Evolutionary conservation across 441 rosid species (phyloP).

Genomic region (Kokia cookei): DNA sequence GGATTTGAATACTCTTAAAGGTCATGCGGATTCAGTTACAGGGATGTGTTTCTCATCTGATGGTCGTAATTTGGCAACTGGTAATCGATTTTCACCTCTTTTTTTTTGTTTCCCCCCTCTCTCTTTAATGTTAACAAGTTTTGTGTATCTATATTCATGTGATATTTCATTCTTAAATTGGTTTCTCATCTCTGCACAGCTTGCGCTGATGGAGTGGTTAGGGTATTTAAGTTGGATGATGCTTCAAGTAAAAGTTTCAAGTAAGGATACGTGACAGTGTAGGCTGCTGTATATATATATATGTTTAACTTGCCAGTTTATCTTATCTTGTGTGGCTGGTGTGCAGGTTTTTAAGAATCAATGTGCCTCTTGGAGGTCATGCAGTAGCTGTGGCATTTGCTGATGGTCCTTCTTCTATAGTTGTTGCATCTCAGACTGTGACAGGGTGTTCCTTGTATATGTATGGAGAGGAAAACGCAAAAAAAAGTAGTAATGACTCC

Average conservation of each 20-base stretch:
- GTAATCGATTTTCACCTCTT: conserved; percentile 20
- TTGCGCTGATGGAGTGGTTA: conserved; percentile 24
- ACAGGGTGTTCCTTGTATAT: conserved; percentile 71
- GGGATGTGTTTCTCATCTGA: conserved; percentile 80
- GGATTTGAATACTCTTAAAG: conserved; percentile 94
- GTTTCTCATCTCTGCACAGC: conserved; percentile 37
- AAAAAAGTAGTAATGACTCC: conserved; percentile 29
- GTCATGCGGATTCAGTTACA: conserved; percentile 81
- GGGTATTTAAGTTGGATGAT: conserved; percentile 73
- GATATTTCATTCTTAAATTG: not conserved
- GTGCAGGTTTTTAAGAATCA: conserved; percentile 72
- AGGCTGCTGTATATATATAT: not conserved
- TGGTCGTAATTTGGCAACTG: conserved; percentile 76
- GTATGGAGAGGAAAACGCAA: conserved; percentile 81
- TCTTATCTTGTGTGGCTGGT: conserved; percentile 1
- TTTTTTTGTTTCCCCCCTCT: not conserved
- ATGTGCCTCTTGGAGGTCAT: conserved; percentile 87
- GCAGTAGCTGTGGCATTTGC: conserved; percentile 72
- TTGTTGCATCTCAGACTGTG: conserved; percentile 60
- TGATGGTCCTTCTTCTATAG: conserved; percentile 72
- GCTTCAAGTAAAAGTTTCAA: conserved; percentile 94
- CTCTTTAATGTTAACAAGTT: not conserved
- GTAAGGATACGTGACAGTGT: conserved; percentile 29
- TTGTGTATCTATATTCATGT: not conserved
- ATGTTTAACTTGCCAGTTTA: not conserved